A percentile compares a stretch with the other conserved stretches of the same genome.
Evolutionary conservation across 2,329 filamentous ascomycete genomes (phyloP).

Genomic region (Fusarium illudens): DNA sequence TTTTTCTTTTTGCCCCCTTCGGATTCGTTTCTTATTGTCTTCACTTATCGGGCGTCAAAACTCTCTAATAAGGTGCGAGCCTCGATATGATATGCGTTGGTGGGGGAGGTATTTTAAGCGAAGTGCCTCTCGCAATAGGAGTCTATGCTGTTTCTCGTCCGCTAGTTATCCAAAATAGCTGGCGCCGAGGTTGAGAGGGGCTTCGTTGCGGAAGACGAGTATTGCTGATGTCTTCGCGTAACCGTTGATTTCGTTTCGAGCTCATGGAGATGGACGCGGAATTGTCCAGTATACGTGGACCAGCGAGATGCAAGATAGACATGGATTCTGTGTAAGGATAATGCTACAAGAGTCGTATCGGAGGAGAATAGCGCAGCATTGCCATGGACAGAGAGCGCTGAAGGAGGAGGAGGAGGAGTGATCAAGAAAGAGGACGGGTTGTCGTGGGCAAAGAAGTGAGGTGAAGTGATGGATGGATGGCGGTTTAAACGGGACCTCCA

Average conservation of each 20-base stretch:
- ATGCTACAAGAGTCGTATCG: constrained; percentile 25
- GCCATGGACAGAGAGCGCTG: neutral
- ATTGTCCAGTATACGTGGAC: constrained; percentile 30
- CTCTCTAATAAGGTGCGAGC: constrained; percentile 38
- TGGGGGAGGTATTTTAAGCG: neutral
- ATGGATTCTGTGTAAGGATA: constrained; percentile 28
- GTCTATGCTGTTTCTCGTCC: constrained; percentile 8
- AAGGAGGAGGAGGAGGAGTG: neutral
- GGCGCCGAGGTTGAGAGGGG: neutral
- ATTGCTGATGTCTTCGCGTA: constrained; percentile 26
- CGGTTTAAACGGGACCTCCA: constrained; percentile 25
- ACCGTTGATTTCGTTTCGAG: constrained; percentile 33
- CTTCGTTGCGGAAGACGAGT: constrained; percentile 8
- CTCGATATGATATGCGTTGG: constrained; percentile 6
- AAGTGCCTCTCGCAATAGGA: neutral
- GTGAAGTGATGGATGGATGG: neutral
- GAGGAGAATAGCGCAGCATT: constrained; percentile 13
- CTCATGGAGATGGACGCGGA: constrained; percentile 21
- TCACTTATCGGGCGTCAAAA: constrained; percentile 26
- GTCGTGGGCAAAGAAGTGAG: constrained; percentile 22
- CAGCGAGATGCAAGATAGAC: constrained; percentile 27
- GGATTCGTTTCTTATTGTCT: constrained; percentile 4
- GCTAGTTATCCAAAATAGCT: constrained; percentile 4
- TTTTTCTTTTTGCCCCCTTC: neutral
- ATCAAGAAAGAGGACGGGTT: constrained; percentile 14